Percentiles rank a stretch among this genome's conserved stretches.
These are phyloP conservation scores for Rhizopogon parksii DNA, from an alignment of 1,284 basidiomycete species.

Conservation along the genomic window DNA sequence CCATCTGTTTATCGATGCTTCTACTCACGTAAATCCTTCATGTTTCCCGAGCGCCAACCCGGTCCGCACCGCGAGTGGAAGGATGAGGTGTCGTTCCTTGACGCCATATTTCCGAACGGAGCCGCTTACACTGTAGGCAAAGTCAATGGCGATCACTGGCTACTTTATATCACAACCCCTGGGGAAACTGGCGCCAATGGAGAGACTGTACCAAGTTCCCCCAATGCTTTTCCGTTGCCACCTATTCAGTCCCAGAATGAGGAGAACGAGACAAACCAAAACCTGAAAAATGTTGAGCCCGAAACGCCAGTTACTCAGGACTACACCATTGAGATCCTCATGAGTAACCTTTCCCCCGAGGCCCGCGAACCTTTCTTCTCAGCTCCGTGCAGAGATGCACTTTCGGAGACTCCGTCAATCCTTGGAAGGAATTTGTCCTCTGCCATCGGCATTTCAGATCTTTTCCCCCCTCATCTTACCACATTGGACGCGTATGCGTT, in stretches of 20 bases:
- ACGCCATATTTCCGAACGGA: conserved; percentile 81
- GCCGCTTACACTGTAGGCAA: conserved; percentile 96
- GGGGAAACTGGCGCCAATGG: conserved; percentile 29
- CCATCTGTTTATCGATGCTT: conserved; percentile 81
- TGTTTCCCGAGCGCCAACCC: conserved; percentile 95
- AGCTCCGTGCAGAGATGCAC: conserved; percentile 25
- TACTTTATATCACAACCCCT: conserved; percentile 85
- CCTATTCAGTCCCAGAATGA: conserved; percentile 12
- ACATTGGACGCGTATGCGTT: conserved; percentile 92
- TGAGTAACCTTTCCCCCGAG: conserved; percentile 83
- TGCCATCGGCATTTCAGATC: conserved; percentile 73
- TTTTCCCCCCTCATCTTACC: conserved; percentile 77
- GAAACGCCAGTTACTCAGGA: conserved; percentile 43
- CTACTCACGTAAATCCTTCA: conserved; percentile 98
- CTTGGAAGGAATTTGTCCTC: conserved; percentile 67
- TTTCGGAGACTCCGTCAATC: conserved; percentile 42
- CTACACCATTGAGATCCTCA: conserved; percentile 97
- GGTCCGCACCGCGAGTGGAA: conserved; percentile 96
- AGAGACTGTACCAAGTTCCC: conserved; percentile 22
- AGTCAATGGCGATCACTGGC: conserved; percentile 98
- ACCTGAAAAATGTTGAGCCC: conserved; percentile 1
- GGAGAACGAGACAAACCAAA: conserved; percentile 7
- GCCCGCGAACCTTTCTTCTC: conserved; percentile 80
- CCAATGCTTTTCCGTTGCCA: conserved; percentile 8
- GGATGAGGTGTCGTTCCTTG: conserved; percentile 87